A percentile compares a stretch with the other conserved stretches of the same genome.
These are phyloP conservation scores for Alternaria alternata DNA, from an alignment of 2,329 filamentous ascomycete species.

Conservation along the genomic window DNA sequence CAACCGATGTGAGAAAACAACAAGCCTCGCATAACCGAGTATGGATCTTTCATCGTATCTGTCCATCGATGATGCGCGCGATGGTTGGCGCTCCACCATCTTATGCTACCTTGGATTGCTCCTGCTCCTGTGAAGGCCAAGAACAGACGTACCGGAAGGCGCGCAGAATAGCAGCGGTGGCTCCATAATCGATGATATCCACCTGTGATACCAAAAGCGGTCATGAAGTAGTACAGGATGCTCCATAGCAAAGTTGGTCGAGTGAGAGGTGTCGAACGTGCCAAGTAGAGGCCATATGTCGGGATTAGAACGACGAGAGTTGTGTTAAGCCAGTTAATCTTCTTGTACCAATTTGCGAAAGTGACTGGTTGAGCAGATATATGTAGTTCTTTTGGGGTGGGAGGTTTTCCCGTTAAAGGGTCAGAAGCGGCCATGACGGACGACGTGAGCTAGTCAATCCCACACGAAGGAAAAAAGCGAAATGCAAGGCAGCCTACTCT, in stretches of 20 bases:
- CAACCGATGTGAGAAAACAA: slow-evolving; percentile 59
- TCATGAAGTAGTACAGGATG: slow-evolving; percentile 81
- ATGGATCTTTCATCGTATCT: slow-evolving; percentile 60
- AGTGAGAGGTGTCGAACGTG: slow-evolving; percentile 79
- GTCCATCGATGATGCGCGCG: slow-evolving; percentile 61
- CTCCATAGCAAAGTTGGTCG: slow-evolving; percentile 76
- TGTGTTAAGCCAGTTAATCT: slow-evolving; percentile 92
- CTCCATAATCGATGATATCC: slow-evolving; percentile 78
- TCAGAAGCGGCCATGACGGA: slow-evolving; percentile 12
- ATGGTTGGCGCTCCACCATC: slow-evolving; percentile 59
- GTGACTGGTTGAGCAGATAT: slow-evolving; percentile 29
- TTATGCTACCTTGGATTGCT: slow-evolving; percentile 57
- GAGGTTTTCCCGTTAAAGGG: neutral
- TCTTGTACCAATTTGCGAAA: slow-evolving; percentile 80
- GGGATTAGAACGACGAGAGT: slow-evolving; percentile 81
- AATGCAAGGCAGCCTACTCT: neutral
- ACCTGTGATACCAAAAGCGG: slow-evolving; percentile 68
- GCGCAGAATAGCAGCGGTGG: slow-evolving; percentile 56
- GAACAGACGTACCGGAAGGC: slow-evolving; percentile 54
- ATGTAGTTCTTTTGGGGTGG: slow-evolving; percentile 21
- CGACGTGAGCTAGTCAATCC: neutral
- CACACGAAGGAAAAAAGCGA: neutral
- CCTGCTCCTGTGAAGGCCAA: slow-evolving; percentile 57
- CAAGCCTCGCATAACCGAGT: slow-evolving; percentile 58
- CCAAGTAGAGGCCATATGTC: slow-evolving; percentile 72